phyloP scores from a whole-genome alignment of 2,329 filamentous ascomycete species.

The Taxawa tesnikishii region DNA sequence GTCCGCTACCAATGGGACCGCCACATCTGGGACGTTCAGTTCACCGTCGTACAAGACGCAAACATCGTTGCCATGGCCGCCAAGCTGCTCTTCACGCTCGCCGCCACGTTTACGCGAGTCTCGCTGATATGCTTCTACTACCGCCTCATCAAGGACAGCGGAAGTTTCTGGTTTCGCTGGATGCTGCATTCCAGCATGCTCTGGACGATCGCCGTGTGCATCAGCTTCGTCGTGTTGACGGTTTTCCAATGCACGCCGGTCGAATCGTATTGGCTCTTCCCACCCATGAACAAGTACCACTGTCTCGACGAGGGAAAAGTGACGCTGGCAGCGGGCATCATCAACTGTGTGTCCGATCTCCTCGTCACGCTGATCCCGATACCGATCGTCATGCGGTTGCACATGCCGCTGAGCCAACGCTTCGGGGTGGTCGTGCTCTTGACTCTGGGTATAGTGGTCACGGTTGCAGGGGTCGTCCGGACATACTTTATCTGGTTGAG shows the following conservation, averaged over 20 bases:
- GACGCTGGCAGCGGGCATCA: slow-evolving; percentile 27
- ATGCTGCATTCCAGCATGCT: slow-evolving; percentile 25
- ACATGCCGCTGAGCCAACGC: slow-evolving; percentile 28
- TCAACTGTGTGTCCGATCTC: slow-evolving; percentile 31
- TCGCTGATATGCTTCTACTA: slow-evolving; percentile 35
- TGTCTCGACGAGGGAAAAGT: slow-evolving; percentile 29
- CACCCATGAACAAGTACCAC: slow-evolving; percentile 16
- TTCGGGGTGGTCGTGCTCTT: slow-evolving; percentile 9
- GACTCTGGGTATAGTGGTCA: slow-evolving; percentile 10
- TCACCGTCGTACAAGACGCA: slow-evolving; percentile 13
- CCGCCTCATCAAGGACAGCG: slow-evolving; percentile 28
- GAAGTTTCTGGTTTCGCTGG: slow-evolving; percentile 25
- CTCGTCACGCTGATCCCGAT: slow-evolving; percentile 30
- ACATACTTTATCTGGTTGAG: slow-evolving; percentile 32
- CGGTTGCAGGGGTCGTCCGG: slow-evolving; percentile 22
- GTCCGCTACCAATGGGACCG: slow-evolving; percentile 28
- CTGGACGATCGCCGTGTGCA: slow-evolving; percentile 24
- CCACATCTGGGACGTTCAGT: slow-evolving; percentile 29
- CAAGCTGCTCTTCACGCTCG: slow-evolving; percentile 28
- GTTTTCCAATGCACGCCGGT: slow-evolving; percentile 31
- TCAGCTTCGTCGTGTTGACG: slow-evolving; percentile 23
- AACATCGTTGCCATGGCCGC: slow-evolving; percentile 28
- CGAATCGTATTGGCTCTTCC: slow-evolving; percentile 28
- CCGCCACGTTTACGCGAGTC: slow-evolving; percentile 30
- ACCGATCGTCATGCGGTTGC: slow-evolving; percentile 28